Conservation (phyloP, 257 asterid genomes). For the Capsicum chinense region DNA sequence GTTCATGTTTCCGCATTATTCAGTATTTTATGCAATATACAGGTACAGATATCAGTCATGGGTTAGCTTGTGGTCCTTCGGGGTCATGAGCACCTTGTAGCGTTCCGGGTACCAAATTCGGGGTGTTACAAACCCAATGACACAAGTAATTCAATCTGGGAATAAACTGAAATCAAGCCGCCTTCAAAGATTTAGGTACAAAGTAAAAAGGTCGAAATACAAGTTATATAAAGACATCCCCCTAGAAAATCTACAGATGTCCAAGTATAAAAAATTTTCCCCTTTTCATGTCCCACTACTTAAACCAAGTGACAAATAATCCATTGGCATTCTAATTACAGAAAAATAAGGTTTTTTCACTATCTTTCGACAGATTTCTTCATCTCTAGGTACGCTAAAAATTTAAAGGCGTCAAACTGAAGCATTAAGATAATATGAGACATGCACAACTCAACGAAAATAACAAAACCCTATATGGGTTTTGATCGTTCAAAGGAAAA, state of each 20-base stretch:
- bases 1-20: no score
- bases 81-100: no score
- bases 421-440: conserved; percentile 18
- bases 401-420: background rate
- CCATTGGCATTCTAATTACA: background rate
- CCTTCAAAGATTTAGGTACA: conserved; percentile 6
- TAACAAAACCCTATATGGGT: background rate
- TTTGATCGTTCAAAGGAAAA: background rate
- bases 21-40: no score
- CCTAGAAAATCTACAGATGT: background rate
- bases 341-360: background rate
- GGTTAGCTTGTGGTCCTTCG: no score
- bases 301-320: background rate
- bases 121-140: no score
- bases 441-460: background rate
- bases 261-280: background rate
- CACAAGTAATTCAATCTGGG: background rate
- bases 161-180: background rate
- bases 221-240: background rate
- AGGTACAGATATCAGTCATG: no score
- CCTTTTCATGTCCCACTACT: background rate
- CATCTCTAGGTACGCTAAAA: background rate
- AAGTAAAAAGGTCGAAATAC: background rate
- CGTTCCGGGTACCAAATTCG: no score
- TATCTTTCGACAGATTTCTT: background rate